phyloP scores from a whole-genome alignment of 2,329 filamentous ascomycete species.

The Chaetomiaceae sp. region DNA sequence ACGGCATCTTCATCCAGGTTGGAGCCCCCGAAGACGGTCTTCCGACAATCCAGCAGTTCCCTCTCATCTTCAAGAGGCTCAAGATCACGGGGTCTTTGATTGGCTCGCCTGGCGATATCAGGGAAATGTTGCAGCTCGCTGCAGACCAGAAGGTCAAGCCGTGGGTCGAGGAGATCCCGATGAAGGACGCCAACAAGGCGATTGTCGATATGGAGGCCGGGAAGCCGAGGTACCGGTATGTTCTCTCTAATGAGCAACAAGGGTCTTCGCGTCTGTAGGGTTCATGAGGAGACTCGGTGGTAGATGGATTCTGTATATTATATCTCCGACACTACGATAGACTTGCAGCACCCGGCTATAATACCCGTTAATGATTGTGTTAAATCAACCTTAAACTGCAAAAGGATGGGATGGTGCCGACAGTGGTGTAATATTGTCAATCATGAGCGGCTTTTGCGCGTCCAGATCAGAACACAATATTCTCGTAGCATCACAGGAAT shows the following conservation, averaged over 20 bases:
- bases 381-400: too few species aligned
- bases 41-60: conserved; percentile 48
- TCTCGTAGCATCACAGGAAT: too few species aligned
- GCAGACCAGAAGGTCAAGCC: conserved; percentile 54
- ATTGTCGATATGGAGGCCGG: conserved; percentile 54
- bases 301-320: too few species aligned
- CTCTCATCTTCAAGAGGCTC: conserved; percentile 52
- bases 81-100: conserved; percentile 45
- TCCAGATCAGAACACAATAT: too few species aligned
- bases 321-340: too few species aligned
- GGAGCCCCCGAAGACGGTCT: conserved; percentile 50
- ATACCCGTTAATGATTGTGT: too few species aligned
- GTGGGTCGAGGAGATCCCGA: conserved; percentile 50
- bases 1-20: conserved; percentile 33
- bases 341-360: too few species aligned
- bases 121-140: conserved; percentile 57
- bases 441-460: too few species aligned
- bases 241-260: conserved; percentile 26
- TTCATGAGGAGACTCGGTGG: conserved; percentile 2
- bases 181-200: conserved; percentile 55
- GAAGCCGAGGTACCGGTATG: conserved; percentile 48
- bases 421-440: too few species aligned
- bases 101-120: conserved; percentile 53
- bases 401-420: too few species aligned
- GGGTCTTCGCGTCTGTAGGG: background rate